These are phyloP conservation scores for Malassezia cuniculi DNA, from an alignment of 1,284 basidiomycete species.

Conservation along the genomic window DNA sequence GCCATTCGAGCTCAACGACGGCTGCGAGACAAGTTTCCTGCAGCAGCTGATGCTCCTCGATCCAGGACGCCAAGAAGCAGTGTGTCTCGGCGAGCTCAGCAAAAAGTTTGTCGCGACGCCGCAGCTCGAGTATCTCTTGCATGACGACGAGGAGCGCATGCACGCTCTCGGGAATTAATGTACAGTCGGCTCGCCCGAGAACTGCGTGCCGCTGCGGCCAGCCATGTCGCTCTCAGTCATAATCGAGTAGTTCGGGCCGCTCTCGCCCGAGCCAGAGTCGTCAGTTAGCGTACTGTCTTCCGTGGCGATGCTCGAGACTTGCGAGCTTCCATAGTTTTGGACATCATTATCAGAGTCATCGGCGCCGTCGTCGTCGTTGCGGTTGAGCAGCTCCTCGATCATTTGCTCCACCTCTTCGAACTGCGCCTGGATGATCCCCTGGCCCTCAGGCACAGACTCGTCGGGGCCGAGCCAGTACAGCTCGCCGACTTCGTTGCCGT, in stretches of 20 bases:
- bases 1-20: constrained; percentile 58
- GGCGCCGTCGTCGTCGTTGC: constrained; percentile 40
- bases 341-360: constrained; percentile 32
- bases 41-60: constrained; percentile 75
- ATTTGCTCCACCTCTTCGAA: constrained; percentile 91
- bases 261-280: no score
- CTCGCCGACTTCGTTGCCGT: constrained; percentile 45
- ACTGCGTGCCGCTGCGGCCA: no score
- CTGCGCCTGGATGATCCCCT: constrained; percentile 90
- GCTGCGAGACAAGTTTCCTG: constrained; percentile 73
- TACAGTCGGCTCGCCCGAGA: no score
- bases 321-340: no score
- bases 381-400: constrained; percentile 52
- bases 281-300: no score
- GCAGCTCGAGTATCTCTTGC: constrained; percentile 64
- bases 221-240: no score
- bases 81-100: constrained; percentile 69
- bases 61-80: constrained; percentile 52
- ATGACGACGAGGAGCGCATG: no score
- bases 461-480: constrained; percentile 49
- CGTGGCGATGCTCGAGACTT: no score
- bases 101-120: constrained; percentile 75
- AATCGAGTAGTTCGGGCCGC: no score
- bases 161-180: no score
- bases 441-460: constrained; percentile 80